Conservation (phyloP, 805 yeast genomes). For the Candida taoyuanica region DNA sequence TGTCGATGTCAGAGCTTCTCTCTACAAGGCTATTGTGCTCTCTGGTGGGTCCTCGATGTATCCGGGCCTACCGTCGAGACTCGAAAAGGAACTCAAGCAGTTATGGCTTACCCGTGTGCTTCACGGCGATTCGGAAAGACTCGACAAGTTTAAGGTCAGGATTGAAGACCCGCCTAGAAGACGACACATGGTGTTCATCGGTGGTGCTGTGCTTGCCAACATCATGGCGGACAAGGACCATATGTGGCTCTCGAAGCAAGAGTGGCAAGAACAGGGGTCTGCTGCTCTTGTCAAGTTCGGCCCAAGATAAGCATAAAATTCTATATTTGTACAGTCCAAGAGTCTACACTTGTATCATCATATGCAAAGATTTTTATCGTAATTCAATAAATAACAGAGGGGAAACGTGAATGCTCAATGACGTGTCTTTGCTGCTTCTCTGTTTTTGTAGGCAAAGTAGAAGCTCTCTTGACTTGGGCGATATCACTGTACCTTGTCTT, state of each 20-base stretch:
- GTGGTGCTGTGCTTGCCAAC: constrained; percentile 96
- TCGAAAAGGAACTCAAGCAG: constrained; percentile 95
- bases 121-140: constrained; percentile 78
- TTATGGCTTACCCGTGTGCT: constrained; percentile 89
- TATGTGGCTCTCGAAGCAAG: constrained; percentile 95
- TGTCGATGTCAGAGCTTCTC: constrained; percentile 83
- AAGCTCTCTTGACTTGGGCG: constrained; percentile 17
- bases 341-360: no score
- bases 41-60: constrained; percentile 99
- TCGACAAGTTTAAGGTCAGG: constrained; percentile 89
- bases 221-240: constrained; percentile 98
- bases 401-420: constrained; percentile 7
- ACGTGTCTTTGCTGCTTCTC: constrained; percentile 5
- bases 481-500: constrained; percentile 8
- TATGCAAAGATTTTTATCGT: no score
- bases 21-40: constrained; percentile 87
- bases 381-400: constrained; percentile 9
- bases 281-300: constrained; percentile 83
- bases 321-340: not conserved
- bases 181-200: constrained; percentile 97
- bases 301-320: constrained; percentile 53
- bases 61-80: constrained; percentile 93
- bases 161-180: constrained; percentile 99
- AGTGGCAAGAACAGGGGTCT: constrained; percentile 97
- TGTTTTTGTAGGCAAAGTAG: constrained; percentile 14